Conservation (phyloP, 306 rosid species). For the Pyrus bretschneideri region DNA sequence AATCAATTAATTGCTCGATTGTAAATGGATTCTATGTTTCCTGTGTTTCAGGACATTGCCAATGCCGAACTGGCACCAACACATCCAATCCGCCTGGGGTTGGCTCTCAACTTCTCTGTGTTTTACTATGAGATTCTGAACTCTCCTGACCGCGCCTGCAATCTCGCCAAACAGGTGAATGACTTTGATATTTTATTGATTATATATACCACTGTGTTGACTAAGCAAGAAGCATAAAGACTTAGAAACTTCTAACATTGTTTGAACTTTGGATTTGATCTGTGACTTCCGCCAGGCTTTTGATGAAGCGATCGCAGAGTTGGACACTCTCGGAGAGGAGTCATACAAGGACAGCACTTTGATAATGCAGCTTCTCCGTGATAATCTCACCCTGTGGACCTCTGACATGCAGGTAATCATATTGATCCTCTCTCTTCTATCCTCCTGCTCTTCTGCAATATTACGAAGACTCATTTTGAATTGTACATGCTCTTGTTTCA, state of each 20-base stretch:
- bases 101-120: conserved; percentile 94
- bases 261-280: neutral
- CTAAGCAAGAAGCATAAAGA: neutral
- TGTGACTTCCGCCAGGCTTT: conserved; percentile 50
- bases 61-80: conserved; percentile 86
- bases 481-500: conserved; percentile 16
- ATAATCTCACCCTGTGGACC: conserved; percentile 98
- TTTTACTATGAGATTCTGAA: conserved; percentile 94
- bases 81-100: conserved; percentile 95
- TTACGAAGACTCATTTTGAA: neutral
- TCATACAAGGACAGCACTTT: conserved; percentile 98
- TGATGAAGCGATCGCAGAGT: conserved; percentile 97
- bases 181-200: neutral
- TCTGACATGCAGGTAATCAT: conserved; percentile 91
- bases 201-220: neutral
- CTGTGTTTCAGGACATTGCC: conserved; percentile 70
- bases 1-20: neutral
- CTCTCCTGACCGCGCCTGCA: conserved; percentile 99
- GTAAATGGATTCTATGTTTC: neutral
- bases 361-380: conserved; percentile 99
- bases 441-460: neutral
- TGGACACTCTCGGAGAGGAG: conserved; percentile 96
- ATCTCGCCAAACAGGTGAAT: conserved; percentile 89
- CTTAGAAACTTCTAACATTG: neutral
- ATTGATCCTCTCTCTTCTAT: neutral